phyloP scores from a whole-genome alignment of 2,329 filamentous ascomycete genomes.

The Incumbomyces delicatus region DNA sequence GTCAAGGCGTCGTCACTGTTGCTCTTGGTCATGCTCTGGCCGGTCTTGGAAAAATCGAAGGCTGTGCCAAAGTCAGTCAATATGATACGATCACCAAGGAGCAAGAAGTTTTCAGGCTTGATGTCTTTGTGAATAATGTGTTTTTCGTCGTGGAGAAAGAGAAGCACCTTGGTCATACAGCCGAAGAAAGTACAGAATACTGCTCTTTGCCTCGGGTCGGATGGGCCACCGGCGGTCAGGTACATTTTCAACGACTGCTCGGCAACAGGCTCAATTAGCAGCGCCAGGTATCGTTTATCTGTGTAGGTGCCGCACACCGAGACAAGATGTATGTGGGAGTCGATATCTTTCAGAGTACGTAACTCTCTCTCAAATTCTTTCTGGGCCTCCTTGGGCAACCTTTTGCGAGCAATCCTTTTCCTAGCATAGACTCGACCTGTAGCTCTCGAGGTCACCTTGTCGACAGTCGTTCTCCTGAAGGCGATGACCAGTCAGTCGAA shows the following conservation, averaged over 20 bases:
- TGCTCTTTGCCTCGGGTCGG: neutral
- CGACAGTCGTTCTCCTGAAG: too few relatives aligned
- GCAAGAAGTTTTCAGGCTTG: slow-evolving; percentile 93
- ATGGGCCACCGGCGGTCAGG: neutral
- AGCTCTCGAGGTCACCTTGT: too few relatives aligned
- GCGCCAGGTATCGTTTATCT: too few relatives aligned
- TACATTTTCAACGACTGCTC: neutral
- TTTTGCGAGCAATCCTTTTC: too few relatives aligned
- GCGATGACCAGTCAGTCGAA: too few relatives aligned
- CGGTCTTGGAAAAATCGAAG: neutral
- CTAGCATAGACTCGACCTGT: too few relatives aligned
- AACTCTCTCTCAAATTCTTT: too few relatives aligned
- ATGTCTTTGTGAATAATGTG: slow-evolving; percentile 97
- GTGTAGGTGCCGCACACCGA: too few relatives aligned
- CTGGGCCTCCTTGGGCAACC: too few relatives aligned
- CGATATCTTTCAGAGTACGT: too few relatives aligned
- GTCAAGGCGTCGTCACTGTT: neutral
- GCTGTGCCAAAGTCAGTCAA: slow-evolving; percentile 77
- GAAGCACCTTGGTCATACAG: slow-evolving; percentile 72
- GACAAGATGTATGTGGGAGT: too few relatives aligned
- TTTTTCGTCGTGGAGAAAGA: slow-evolving; percentile 79
- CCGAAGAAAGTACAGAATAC: neutral
- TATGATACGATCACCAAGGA: slow-evolving; percentile 96
- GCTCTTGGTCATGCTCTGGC: neutral
- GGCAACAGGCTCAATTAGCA: neutral